These are phyloP conservation scores for Carex myosuroides DNA, from an alignment of 176 grass and related monocot genomes.

Conservation along the genomic window DNA sequence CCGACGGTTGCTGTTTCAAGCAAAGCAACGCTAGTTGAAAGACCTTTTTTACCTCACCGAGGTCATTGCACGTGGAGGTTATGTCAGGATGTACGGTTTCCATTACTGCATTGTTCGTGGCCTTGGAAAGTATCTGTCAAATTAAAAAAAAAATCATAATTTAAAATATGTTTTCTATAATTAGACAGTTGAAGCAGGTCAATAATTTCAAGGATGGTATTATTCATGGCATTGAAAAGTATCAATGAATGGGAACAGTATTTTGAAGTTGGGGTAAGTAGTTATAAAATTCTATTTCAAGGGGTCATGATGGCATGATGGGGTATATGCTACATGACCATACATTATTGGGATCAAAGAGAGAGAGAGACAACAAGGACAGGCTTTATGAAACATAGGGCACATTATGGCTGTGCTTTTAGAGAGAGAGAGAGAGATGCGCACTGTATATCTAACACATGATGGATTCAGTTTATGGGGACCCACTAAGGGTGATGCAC, in stretches of 20 bases:
- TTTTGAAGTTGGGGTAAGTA: neutral
- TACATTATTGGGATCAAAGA: constrained; percentile 25
- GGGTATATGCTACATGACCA: constrained; percentile 17
- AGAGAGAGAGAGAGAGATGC: constrained; percentile 27
- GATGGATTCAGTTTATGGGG: constrained; percentile 44
- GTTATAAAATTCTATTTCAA: constrained; percentile 6
- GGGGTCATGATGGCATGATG: constrained; percentile 13
- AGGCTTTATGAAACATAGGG: constrained; percentile 57
- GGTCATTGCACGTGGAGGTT: constrained; percentile 56
- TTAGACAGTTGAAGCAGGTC: neutral
- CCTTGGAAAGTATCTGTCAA: constrained; percentile 66
- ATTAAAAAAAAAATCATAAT: neutral
- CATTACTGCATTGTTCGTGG: constrained; percentile 69
- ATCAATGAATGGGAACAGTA: constrained; percentile 12
- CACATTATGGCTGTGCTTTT: constrained; percentile 48
- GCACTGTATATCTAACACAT: constrained; percentile 34
- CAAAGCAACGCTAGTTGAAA: constrained; percentile 90
- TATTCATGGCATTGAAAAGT: neutral
- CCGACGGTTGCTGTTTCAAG: constrained; percentile 63
- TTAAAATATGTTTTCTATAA: neutral
- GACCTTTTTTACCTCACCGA: constrained; percentile 64
- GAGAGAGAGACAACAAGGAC: constrained; percentile 1
- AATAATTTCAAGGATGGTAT: neutral
- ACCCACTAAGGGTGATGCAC: constrained; percentile 15
- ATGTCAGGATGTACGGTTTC: constrained; percentile 72